Evolutionary conservation across 306 rosid species (phyloP), one percentile per base, ranked within the genome.

Genomic region (Cucurbita ficifolia): DNA sequence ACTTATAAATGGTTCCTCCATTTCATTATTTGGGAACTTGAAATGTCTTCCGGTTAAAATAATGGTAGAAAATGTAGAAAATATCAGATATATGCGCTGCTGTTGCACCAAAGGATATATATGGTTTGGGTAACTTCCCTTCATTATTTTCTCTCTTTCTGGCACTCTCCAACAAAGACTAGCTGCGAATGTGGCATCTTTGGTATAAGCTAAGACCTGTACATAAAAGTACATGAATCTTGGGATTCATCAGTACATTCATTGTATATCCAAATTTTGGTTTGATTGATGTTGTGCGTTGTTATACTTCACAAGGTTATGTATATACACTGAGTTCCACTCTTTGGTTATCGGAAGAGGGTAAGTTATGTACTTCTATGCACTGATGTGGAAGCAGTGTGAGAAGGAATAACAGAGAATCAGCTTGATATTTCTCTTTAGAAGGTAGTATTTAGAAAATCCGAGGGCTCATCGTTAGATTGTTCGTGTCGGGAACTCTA

Each of bases 341-440:
- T 49, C 45, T 70, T 70, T 17, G 17, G 74, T 48, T 70, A 4
- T 24, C 5, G 22, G 45, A 49, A 49, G 45, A 29, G 59, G 58
- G 24, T 49, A 16, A 49, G 74, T 50, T 65, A 21, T 18, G 38
- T 43, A 21, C 53, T 65, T 70, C 49, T 49, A 24, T 49, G 58
- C 96, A 92, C 85, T 92, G 76, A 51, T 72, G 81, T 8, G 70
- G 53, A 29, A 49, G 78, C 72, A 49, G 74, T 70, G 74, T 70
- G 74, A 70, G 43, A 70, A 70, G 57, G 58, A 70, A 70, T 70
- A 70, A 70, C 24, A 70, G 74, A 24, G 74, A 70, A 70, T 24
- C 16, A 70, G 74, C 24, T 48, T 29, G 43, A 49, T 24, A 8
- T 49, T 70, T 70, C 58, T 70, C 74, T 13, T 46, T 14, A 24